Conservation (phyloP, 345 rosid genomes). For the Microthlaspi erraticum region DNA sequence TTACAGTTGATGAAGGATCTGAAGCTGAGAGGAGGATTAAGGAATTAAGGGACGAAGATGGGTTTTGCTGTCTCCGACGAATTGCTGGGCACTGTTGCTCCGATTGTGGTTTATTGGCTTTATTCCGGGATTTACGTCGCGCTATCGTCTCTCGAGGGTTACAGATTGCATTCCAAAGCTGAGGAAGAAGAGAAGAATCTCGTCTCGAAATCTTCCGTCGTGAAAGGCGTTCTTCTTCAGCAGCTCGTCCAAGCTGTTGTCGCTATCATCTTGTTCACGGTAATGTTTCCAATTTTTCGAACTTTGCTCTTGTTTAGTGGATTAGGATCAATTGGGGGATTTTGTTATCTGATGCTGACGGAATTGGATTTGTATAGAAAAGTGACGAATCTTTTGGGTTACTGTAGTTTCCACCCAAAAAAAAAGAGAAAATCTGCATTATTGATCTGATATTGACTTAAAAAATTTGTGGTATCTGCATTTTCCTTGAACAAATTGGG, state of each 20-base stretch:
- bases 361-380: not conserved
- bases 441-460: not conserved
- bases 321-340: not conserved
- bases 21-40: constrained; percentile 21
- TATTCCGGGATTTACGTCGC: constrained; percentile 74
- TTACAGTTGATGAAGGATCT: constrained; percentile 30
- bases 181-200: constrained; percentile 86
- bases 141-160: constrained; percentile 60
- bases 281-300: constrained; percentile 27
- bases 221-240: constrained; percentile 85
- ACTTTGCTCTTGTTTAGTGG: not conserved
- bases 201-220: constrained; percentile 69
- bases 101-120: constrained; percentile 79
- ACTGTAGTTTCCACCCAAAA: constrained; percentile 12
- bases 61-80: constrained; percentile 77
- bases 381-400: constrained; percentile 19
- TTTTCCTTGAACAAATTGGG: not conserved
- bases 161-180: constrained; percentile 75
- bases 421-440: not conserved
- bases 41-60: constrained; percentile 40
- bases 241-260: constrained; percentile 80
- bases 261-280: constrained; percentile 75
- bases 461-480: not conserved
- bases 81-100: constrained; percentile 71
- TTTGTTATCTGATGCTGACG: not conserved